These are phyloP conservation scores for Aspergillus sp. DNA, from an alignment of 2,329 filamentous ascomycete genomes.

Conservation along the genomic window DNA sequence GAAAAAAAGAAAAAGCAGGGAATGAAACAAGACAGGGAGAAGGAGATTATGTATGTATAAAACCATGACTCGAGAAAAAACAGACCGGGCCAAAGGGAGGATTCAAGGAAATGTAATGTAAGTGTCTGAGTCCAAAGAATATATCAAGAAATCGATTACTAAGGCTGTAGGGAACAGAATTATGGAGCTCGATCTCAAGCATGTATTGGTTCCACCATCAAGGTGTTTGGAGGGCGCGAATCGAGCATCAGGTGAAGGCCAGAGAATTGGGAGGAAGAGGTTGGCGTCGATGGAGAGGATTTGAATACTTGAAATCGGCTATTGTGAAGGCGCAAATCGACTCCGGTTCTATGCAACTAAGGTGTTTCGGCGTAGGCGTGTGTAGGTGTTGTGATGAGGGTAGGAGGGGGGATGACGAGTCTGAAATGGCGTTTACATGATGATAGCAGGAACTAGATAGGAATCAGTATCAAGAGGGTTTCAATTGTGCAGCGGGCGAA, in stretches of 20 bases:
- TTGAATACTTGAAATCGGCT: slow-evolving; percentile 15
- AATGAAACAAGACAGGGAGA: slow-evolving; percentile 1
- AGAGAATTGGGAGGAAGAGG: slow-evolving; percentile 15
- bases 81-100: slow-evolving; percentile 4
- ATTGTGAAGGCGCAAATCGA: slow-evolving; percentile 32
- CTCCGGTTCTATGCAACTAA: slow-evolving; percentile 40
- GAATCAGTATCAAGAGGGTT: slow-evolving; percentile 7
- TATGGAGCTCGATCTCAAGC: slow-evolving; percentile 10
- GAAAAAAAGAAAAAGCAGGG: neutral
- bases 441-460: slow-evolving; percentile 46
- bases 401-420: slow-evolving; percentile 24
- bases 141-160: slow-evolving; percentile 12
- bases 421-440: slow-evolving; percentile 44
- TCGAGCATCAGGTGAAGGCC: slow-evolving; percentile 14
- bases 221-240: slow-evolving; percentile 27
- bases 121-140: slow-evolving; percentile 5
- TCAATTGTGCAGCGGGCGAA: slow-evolving; percentile 5
- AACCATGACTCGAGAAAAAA: slow-evolving; percentile 10
- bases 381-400: slow-evolving; percentile 19
- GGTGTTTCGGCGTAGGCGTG: slow-evolving; percentile 24
- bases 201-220: slow-evolving; percentile 30
- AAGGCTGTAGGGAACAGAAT: slow-evolving; percentile 7
- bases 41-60: slow-evolving; percentile 19
- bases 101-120: neutral
- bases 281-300: slow-evolving; percentile 15